A percentile compares a stretch with the other conserved stretches of the same genome.
Conservation (phyloP, 2,329 filamentous ascomycete species). For the Fusarium hainanense region DNA sequence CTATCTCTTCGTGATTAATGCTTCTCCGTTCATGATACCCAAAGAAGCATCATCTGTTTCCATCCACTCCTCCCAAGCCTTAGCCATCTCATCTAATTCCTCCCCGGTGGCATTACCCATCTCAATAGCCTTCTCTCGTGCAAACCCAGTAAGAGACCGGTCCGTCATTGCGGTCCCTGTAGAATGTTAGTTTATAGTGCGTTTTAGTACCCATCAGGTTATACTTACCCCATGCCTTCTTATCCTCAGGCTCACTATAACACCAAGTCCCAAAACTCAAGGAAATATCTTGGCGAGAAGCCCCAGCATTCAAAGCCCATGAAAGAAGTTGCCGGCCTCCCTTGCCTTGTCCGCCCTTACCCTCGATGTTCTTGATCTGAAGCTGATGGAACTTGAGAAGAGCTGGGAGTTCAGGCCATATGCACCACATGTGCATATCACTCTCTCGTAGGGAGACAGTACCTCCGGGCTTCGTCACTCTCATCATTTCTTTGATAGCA, state of each 20-base stretch:
- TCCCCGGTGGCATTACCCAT: constrained; percentile 40
- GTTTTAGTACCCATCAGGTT: no score
- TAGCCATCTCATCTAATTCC: constrained; percentile 45
- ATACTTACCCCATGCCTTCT: constrained; percentile 44
- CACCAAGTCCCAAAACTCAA: constrained; percentile 48
- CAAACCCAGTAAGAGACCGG: constrained; percentile 41
- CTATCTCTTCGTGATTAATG: constrained; percentile 41
- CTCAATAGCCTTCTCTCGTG: constrained; percentile 43
- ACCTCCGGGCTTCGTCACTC: constrained; percentile 57
- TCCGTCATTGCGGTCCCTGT: constrained; percentile 45
- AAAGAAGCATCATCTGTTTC: constrained; percentile 45
- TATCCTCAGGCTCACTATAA: constrained; percentile 43
- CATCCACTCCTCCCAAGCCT: constrained; percentile 47
- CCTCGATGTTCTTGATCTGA: constrained; percentile 28
- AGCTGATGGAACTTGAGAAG: constrained; percentile 44
- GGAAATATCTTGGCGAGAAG: constrained; percentile 36
- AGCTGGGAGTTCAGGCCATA: constrained; percentile 45
- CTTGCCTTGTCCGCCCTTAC: constrained; percentile 44
- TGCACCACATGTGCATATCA: constrained; percentile 47
- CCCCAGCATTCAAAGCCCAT: constrained; percentile 45
- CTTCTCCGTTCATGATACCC: constrained; percentile 47
- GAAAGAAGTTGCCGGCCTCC: constrained; percentile 46
- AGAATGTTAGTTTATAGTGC: constrained; percentile 2
- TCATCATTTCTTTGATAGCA: constrained; percentile 55
- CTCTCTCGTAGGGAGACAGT: constrained; percentile 53